Conservation (phyloP, 495 filamentous ascomycete species). For the Melanomma pulvis-pyrius region DNA sequence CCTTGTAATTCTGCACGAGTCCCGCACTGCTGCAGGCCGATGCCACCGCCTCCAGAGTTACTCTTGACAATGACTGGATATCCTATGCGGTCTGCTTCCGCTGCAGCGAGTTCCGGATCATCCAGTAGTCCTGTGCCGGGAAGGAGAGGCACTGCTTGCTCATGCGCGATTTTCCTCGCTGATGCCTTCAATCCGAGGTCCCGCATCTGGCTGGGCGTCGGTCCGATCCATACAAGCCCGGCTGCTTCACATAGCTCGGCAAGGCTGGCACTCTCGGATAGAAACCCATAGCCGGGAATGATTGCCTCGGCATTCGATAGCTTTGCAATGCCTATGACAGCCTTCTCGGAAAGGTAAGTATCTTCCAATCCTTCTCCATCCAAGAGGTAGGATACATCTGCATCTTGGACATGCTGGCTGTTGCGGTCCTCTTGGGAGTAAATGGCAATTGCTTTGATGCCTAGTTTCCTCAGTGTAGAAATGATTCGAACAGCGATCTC, state of each 20-base stretch:
- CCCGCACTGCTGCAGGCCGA: constrained; percentile 52
- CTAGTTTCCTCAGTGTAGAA: constrained; percentile 10
- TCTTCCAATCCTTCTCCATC: constrained; percentile 46
- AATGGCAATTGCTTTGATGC: constrained; percentile 52
- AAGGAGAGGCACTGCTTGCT: too few species aligned
- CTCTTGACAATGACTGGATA: constrained; percentile 63
- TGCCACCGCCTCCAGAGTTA: constrained; percentile 61
- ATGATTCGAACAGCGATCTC: constrained; percentile 56
- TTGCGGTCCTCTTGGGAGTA: constrained; percentile 60
- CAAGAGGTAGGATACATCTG: constrained; percentile 56
- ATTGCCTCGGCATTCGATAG: constrained; percentile 51
- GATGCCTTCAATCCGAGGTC: too few species aligned
- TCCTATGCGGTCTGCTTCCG: too few species aligned
- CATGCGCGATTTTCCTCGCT: too few species aligned
- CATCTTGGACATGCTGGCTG: constrained; percentile 56
- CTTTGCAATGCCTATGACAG: constrained; percentile 55
- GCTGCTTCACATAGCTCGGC: constrained; percentile 51
- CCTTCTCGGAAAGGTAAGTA: constrained; percentile 31
- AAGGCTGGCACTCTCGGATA: constrained; percentile 63
- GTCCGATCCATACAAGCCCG: constrained; percentile 60
- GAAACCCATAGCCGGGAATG: constrained; percentile 62
- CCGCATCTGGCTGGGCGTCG: too few species aligned
- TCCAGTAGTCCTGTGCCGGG: too few species aligned
- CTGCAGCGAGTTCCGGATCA: too few species aligned
- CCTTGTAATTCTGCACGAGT: constrained; percentile 38